A percentile compares a stretch with the other conserved stretches of the same genome.
Evolutionary conservation across 495 filamentous ascomycete genomes (phyloP).

Genomic region (Penicillium robsamsonii): DNA sequence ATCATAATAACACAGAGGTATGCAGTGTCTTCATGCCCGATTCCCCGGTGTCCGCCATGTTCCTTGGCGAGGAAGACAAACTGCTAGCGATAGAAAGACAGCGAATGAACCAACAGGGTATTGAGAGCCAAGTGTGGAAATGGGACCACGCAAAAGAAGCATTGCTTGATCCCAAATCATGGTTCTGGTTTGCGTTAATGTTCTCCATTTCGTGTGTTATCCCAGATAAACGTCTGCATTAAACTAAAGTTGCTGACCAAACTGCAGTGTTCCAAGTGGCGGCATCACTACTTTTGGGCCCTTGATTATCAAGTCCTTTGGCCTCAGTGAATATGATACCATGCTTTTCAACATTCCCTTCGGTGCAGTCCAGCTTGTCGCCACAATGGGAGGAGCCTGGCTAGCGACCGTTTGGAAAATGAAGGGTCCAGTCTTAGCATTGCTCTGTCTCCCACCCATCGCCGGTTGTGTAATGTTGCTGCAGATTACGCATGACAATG

Average conservation of each 20-base stretch:
- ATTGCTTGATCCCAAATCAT: slow-evolving; percentile 62
- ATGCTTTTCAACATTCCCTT: slow-evolving; percentile 67
- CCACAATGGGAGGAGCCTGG: slow-evolving; percentile 56
- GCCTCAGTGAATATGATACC: slow-evolving; percentile 56
- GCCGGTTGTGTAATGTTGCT: slow-evolving; percentile 56
- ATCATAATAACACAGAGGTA: slow-evolving; percentile 2
- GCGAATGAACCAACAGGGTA: slow-evolving; percentile 64
- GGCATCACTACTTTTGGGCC: slow-evolving; percentile 63
- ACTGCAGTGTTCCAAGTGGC: slow-evolving; percentile 55
- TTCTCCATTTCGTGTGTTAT: slow-evolving; percentile 44
- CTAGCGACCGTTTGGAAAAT: slow-evolving; percentile 51
- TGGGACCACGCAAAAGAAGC: slow-evolving; percentile 64
- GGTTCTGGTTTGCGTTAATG: slow-evolving; percentile 64
- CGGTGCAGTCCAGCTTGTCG: slow-evolving; percentile 58
- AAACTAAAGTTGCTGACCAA: slow-evolving; percentile 20
- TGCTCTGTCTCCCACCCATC: slow-evolving; percentile 56
- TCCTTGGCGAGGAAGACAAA: slow-evolving; percentile 57
- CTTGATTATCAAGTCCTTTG: slow-evolving; percentile 62
- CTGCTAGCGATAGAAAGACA: slow-evolving; percentile 59
- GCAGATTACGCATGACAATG: slow-evolving; percentile 42
- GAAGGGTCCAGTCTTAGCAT: slow-evolving; percentile 56
- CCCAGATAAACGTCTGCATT: background rate
- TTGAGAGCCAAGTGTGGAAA: slow-evolving; percentile 56
- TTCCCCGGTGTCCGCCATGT: slow-evolving; percentile 58
- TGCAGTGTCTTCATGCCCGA: slow-evolving; percentile 53